A percentile compares a stretch with the other conserved stretches of the same genome.
Evolutionary conservation across 305 asterid species (phyloP).

Genomic region (Plantago rigida): DNA sequence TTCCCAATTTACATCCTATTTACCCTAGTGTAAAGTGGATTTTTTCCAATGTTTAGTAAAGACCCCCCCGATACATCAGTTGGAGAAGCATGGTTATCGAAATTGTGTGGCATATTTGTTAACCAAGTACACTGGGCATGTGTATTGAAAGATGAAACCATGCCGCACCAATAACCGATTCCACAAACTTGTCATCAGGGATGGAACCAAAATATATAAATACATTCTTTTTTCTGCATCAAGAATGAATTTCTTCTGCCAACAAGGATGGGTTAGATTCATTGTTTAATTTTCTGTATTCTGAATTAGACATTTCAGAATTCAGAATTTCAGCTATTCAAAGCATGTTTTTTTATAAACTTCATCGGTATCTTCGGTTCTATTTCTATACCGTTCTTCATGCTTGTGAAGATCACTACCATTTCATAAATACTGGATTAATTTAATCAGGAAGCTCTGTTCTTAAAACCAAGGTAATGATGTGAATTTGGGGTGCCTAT

Average conservation of each 20-base stretch:
- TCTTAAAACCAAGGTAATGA: neutral
- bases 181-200: neutral
- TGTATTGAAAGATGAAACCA: too few species aligned
- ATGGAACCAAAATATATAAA: neutral
- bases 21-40: too few species aligned
- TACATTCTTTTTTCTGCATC: conserved; percentile 2
- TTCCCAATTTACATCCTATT: too few species aligned
- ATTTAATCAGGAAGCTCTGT: neutral
- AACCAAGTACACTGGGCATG: too few species aligned
- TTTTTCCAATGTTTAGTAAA: too few species aligned
- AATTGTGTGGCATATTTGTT: neutral
- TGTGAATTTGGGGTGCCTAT: neutral
- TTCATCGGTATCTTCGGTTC: neutral
- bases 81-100: neutral
- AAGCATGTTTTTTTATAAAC: neutral
- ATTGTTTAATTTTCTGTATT: neutral
- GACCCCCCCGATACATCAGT: too few species aligned
- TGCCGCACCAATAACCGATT: neutral
- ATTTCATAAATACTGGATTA: neutral
- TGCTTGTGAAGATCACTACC: conserved; percentile 4
- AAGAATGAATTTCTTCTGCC: neutral
- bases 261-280: neutral
- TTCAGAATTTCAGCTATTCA: too few species aligned
- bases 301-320: neutral
- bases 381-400: neutral